phyloP scores from a whole-genome alignment of 345 rosid genomes.

The Diplotaxis tenuifolia region DNA sequence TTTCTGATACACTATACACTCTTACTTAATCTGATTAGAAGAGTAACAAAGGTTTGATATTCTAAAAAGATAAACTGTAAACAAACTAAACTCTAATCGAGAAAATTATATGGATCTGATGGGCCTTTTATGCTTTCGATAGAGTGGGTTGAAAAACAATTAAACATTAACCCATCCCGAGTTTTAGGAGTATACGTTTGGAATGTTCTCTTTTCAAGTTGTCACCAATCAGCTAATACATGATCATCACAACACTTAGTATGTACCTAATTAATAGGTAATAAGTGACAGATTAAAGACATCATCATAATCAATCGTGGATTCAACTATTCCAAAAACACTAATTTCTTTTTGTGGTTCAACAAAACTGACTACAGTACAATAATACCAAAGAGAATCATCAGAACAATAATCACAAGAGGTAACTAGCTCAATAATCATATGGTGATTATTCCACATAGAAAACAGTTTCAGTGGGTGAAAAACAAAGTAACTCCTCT shows the following conservation, averaged over 20 bases:
- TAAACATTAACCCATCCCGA: neutral
- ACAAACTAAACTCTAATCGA: neutral
- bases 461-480: neutral
- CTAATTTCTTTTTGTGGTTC: conserved; percentile 2
- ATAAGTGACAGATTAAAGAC: conserved; percentile 12
- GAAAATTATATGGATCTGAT: neutral
- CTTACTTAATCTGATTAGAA: neutral
- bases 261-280: conserved; percentile 7
- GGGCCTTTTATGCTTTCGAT: no score
- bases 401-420: neutral
- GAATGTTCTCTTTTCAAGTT: neutral
- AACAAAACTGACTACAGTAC: conserved; percentile 13
- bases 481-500: neutral
- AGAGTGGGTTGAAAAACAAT: neutral
- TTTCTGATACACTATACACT: neutral
- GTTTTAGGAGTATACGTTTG: neutral
- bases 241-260: neutral
- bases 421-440: neutral
- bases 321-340: neutral
- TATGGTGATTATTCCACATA: neutral
- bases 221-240: neutral
- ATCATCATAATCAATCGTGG: neutral
- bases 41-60: neutral
- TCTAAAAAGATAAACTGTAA: neutral
- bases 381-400: neutral